phyloP scores from a whole-genome alignment of 192 early-diverging fungal species.

The Haplosporangium gracile region DNA sequence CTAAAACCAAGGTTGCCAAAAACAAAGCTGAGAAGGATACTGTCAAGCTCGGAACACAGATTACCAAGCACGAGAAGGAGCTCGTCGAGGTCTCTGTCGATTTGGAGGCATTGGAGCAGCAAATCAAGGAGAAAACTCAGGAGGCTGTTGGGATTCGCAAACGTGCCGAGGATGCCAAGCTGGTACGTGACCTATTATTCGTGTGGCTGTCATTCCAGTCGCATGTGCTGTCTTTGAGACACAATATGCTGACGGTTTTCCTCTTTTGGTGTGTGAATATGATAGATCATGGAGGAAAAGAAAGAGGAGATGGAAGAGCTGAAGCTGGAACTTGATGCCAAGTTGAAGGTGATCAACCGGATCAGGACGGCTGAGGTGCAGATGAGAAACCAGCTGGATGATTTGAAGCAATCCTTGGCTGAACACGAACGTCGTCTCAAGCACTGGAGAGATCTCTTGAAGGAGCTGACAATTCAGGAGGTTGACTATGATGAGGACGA shows the following conservation, averaged over 20 bases:
- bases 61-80: slow-evolving; percentile 76
- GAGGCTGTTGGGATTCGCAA: slow-evolving; percentile 61
- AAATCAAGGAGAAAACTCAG: slow-evolving; percentile 69
- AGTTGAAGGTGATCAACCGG: slow-evolving; percentile 72
- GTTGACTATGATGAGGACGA: slow-evolving; percentile 60
- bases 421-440: slow-evolving; percentile 72
- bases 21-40: slow-evolving; percentile 82
- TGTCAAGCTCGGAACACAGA: slow-evolving; percentile 73
- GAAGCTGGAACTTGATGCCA: slow-evolving; percentile 77
- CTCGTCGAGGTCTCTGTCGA: slow-evolving; percentile 73
- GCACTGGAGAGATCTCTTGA: slow-evolving; percentile 64
- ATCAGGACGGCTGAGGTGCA: slow-evolving; percentile 78
- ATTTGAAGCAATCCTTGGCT: slow-evolving; percentile 67
- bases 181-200: slow-evolving; percentile 40
- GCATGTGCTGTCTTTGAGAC: not conserved
- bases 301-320: slow-evolving; percentile 74
- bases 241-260: not conserved
- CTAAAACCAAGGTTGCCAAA: slow-evolving; percentile 80
- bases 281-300: slow-evolving; percentile 74
- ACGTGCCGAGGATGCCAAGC: slow-evolving; percentile 57
- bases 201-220: not conserved
- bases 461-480: slow-evolving; percentile 68
- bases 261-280: not conserved
- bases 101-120: slow-evolving; percentile 69
- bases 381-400: slow-evolving; percentile 77